phyloP scores from a whole-genome alignment of 495 filamentous ascomycete species.

The Penicillium antarcticum region DNA sequence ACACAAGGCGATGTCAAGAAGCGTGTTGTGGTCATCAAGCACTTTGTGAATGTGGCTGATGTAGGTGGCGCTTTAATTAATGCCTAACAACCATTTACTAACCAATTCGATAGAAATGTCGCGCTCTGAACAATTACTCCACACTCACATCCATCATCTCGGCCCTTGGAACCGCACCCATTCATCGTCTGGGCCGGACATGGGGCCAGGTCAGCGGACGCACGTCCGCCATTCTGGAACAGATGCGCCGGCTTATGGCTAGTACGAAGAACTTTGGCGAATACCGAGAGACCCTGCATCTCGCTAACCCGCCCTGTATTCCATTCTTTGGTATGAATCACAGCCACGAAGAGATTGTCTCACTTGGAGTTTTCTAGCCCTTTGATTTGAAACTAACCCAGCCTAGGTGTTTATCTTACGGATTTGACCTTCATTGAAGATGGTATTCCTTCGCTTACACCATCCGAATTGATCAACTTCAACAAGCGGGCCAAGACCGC shows the following conservation, averaged over 20 bases:
- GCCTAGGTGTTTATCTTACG: constrained; percentile 87
- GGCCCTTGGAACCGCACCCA: constrained; percentile 87
- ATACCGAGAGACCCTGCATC: constrained; percentile 88
- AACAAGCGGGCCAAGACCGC: constrained; percentile 96
- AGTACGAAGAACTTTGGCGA: constrained; percentile 98
- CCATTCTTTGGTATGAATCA: constrained; percentile 85
- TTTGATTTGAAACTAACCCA: constrained; percentile 11
- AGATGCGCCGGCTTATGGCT: constrained; percentile 91
- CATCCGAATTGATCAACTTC: constrained; percentile 95
- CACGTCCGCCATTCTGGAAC: constrained; percentile 74
- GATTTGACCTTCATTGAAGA: constrained; percentile 99
- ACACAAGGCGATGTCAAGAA: constrained; percentile 91
- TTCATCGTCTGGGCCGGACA: constrained; percentile 89
- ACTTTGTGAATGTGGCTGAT: constrained; percentile 95
- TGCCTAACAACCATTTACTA: neutral
- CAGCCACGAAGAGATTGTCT: neutral
- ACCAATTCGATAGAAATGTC: constrained; percentile 71
- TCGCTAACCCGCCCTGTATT: constrained; percentile 93
- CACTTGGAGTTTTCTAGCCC: neutral
- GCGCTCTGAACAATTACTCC: constrained; percentile 90
- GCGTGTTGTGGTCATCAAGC: constrained; percentile 95
- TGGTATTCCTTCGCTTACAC: constrained; percentile 92
- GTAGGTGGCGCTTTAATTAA: constrained; percentile 36
- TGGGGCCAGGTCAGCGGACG: constrained; percentile 89
- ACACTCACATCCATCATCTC: constrained; percentile 98